phyloP scores from a whole-genome alignment of 148 eudicot species.

The Spergularia bocconei region DNA sequence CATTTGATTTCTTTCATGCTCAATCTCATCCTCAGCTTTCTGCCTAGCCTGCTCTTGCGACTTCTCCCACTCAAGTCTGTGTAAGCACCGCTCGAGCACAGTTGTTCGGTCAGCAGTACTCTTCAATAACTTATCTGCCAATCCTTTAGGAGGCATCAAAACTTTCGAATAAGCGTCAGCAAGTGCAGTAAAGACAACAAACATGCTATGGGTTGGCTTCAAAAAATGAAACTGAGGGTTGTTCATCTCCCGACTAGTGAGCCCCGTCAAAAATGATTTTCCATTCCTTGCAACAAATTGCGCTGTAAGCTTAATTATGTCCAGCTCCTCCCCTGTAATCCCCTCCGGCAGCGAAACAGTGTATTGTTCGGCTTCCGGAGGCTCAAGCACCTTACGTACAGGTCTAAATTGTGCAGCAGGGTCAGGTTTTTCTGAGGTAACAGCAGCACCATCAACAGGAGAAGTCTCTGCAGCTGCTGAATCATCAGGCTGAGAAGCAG shows the following conservation, averaged over 20 bases:
- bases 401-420: slow-evolving; percentile 64
- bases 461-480: slow-evolving; percentile 33
- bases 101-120: slow-evolving; percentile 62
- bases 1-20: slow-evolving; percentile 75
- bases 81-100: slow-evolving; percentile 69
- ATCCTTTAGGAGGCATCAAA: slow-evolving; percentile 74
- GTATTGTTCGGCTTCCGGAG: slow-evolving; percentile 81
- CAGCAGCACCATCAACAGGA: slow-evolving; percentile 34
- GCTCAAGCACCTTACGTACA: slow-evolving; percentile 66
- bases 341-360: slow-evolving; percentile 83
- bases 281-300: slow-evolving; percentile 83
- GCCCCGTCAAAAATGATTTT: slow-evolving; percentile 64
- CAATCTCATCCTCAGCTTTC: slow-evolving; percentile 79
- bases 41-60: slow-evolving; percentile 86
- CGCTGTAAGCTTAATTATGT: slow-evolving; percentile 76
- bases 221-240: slow-evolving; percentile 77
- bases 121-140: slow-evolving; percentile 62
- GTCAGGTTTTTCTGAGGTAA: slow-evolving; percentile 48
- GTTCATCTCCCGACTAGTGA: slow-evolving; percentile 65
- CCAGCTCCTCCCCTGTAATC: slow-evolving; percentile 78
- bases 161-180: slow-evolving; percentile 86
- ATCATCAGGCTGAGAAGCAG: slow-evolving; percentile 36
- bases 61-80: slow-evolving; percentile 73
- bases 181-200: slow-evolving; percentile 74
- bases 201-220: slow-evolving; percentile 82